Conservation (phyloP, 108 stramenopile species). For the Skeletonema costatum region DNA sequence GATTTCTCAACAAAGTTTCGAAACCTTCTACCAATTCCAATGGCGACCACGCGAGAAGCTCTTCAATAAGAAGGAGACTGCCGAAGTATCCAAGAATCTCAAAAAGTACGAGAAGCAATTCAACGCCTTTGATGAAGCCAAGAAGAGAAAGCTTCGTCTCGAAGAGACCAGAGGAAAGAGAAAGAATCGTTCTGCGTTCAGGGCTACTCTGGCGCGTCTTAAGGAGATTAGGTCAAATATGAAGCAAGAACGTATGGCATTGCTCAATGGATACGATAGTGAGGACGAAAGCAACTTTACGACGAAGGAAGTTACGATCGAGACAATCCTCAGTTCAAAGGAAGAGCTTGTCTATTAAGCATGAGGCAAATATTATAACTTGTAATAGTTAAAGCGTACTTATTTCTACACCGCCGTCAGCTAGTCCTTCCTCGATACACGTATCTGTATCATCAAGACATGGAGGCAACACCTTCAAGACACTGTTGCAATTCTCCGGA, state of each 20-base stretch:
- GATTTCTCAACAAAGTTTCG: conserved; percentile 81
- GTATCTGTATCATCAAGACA: background rate
- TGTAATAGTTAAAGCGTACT: background rate
- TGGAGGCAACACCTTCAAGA: conserved; percentile 31
- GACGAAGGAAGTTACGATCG: conserved; percentile 63
- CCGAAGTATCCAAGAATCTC: conserved; percentile 88
- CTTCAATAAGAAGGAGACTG: conserved; percentile 77
- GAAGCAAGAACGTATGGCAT: conserved; percentile 64
- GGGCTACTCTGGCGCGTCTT: conserved; percentile 67
- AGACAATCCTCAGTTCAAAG: conserved; percentile 83
- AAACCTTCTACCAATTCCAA: conserved; percentile 94
- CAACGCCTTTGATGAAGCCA: conserved; percentile 94
- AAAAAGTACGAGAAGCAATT: conserved; percentile 98
- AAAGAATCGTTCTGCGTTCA: conserved; percentile 62
- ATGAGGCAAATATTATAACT: background rate
- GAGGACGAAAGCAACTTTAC: conserved; percentile 81
- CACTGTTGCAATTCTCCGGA: conserved; percentile 31
- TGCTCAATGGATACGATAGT: conserved; percentile 84
- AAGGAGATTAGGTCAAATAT: conserved; percentile 60
- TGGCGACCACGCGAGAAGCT: conserved; percentile 95
- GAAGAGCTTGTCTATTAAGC: conserved; percentile 78
- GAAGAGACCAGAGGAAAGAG: conserved; percentile 91
- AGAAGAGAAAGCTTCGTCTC: conserved; percentile 69
- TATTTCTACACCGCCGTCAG: background rate
- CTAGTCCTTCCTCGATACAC: background rate